phyloP scores from a whole-genome alignment of 768 basidiomycete genomes.

The Boletus edulis region DNA sequence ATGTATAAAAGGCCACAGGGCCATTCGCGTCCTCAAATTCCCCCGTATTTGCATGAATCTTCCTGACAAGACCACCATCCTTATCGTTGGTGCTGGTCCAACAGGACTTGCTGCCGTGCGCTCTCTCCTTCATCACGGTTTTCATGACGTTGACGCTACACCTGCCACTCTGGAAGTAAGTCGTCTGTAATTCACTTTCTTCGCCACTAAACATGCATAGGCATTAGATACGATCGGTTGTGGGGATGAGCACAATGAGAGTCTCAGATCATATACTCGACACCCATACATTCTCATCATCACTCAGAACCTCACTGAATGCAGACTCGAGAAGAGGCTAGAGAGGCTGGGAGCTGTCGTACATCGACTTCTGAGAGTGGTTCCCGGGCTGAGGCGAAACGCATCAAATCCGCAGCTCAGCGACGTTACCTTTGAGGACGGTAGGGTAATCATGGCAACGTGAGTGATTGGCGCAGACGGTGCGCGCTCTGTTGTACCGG shows the following conservation, averaged over 20 bases:
- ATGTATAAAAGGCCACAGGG: neutral
- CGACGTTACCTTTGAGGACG: no score
- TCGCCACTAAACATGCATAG: slow-evolving; percentile 38
- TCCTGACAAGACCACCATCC: slow-evolving; percentile 38
- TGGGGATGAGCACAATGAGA: slow-evolving; percentile 29
- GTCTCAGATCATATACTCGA: no score
- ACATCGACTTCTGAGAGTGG: no score
- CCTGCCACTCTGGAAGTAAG: slow-evolving; percentile 51
- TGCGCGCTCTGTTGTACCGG: no score
- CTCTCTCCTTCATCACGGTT: slow-evolving; percentile 41
- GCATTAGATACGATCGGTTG: slow-evolving; percentile 45
- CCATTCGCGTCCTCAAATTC: neutral
- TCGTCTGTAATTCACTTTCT: neutral
- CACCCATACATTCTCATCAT: no score
- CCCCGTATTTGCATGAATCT: slow-evolving; percentile 18
- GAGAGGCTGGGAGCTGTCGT: no score
- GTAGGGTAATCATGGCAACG: no score
- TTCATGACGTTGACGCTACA: slow-evolving; percentile 41
- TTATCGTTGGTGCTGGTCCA: slow-evolving; percentile 53
- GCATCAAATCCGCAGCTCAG: no score
- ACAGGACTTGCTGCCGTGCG: slow-evolving; percentile 45
- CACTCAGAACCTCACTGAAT: no score
- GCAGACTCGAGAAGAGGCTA: no score
- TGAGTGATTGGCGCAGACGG: no score
- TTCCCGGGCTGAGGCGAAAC: no score